Evolutionary conservation across 495 filamentous ascomycete species (phyloP), one percentile per base, ranked within the genome.

Genomic region (Aspergillus wentii): DNA sequence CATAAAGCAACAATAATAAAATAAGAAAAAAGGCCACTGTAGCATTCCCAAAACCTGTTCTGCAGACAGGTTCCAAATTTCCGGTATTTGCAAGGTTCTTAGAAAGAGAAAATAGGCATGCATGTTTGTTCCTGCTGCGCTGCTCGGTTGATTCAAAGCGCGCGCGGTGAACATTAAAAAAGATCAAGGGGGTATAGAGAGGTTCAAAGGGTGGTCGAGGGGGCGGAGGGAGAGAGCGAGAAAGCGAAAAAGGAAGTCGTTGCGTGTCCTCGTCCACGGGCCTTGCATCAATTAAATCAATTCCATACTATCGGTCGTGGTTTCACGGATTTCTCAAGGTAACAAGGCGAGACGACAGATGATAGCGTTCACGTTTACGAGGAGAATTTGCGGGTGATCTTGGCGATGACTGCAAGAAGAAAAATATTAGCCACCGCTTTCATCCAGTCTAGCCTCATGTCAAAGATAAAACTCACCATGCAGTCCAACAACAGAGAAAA

Each of bases 401-500:
- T 97, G 61, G 91, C 91, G 60, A 97, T 92, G 62, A 97, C 91
- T 97, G 46, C 26, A 49, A 20, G n/a, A 44, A 16, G 13, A 41
- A 35, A 33, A 30, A 28, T 38, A 50, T 55, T 39, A 52, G 54
- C 54, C 33, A 54, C 44, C 25, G 44, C 22, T 29, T 21, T 10
- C 36, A 35, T 32, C 23, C 21, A 35, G 33, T 29, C 9, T 18
- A 8, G n/a, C 18, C 14, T 10, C 8, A 13, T 22, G 7, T 28
- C 4, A 7, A 16, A 7, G 14, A 29, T 17, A 41, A 27, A 26
- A 75, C 86, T 45, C 79, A 98, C 92, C 85, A 66, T 98, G 92
- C 61, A 98, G 72, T 51, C 88, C 89, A 52, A 98, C 92, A 59
- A 98, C 92, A 52, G 86, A 92, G 71, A 97, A 94, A 62, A 98